phyloP scores from a whole-genome alignment of 495 filamentous ascomycete species.

The Neurospora sp. region DNA sequence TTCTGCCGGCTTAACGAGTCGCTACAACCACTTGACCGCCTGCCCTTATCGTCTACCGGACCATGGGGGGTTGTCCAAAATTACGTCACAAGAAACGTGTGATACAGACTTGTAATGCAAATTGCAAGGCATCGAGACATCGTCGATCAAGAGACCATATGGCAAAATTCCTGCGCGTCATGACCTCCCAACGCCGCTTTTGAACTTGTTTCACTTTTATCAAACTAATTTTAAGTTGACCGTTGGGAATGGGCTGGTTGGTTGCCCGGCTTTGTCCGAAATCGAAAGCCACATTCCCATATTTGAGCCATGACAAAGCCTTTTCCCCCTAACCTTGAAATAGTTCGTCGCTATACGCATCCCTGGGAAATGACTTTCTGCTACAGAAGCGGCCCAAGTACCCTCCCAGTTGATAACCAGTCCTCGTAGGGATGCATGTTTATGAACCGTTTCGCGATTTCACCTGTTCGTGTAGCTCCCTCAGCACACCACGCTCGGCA shows the following conservation, averaged over 20 bases:
- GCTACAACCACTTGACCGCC: background rate
- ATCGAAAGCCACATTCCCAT: background rate
- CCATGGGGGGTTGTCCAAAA: background rate
- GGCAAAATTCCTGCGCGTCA: background rate
- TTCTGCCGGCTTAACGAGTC: background rate
- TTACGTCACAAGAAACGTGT: background rate
- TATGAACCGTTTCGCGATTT: background rate
- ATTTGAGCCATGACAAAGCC: background rate
- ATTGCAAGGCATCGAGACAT: background rate
- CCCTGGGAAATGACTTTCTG: background rate
- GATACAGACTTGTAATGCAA: background rate
- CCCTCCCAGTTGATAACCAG: background rate
- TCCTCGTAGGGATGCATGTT: background rate
- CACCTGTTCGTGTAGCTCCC: slow-evolving; percentile 19
- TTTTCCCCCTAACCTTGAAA: background rate
- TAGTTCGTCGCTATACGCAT: background rate
- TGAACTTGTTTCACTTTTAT: background rate
- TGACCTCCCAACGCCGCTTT: background rate
- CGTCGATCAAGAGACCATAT: background rate
- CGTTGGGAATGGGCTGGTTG: background rate
- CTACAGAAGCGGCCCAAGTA: background rate
- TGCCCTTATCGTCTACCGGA: background rate
- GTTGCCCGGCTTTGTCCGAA: background rate
- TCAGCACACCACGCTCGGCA: slow-evolving; percentile 29
- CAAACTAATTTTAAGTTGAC: background rate